Percentiles rank a stretch among this genome's conserved stretches.
phyloP scores from a whole-genome alignment of 352 stramenopile genomes.

The Globisporangium cylindrosporum region DNA sequence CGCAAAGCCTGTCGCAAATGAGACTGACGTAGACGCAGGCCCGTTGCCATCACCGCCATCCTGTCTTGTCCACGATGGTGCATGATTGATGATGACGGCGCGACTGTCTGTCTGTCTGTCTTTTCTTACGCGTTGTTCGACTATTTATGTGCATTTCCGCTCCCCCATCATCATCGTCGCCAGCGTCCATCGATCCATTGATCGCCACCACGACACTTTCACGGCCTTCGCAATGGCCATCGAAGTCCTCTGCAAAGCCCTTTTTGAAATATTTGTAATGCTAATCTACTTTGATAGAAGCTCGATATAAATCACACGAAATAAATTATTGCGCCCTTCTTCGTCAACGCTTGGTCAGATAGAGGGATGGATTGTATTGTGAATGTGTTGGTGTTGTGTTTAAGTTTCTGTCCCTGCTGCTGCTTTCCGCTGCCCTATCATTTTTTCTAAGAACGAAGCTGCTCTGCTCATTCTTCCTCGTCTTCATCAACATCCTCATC shows the following conservation, averaged over 20 bases:
- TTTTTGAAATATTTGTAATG: conserved; percentile 4
- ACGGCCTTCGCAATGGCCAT: neutral
- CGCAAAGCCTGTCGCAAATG: conserved; percentile 30
- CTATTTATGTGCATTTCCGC: neutral
- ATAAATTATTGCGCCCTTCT: conserved; percentile 1
- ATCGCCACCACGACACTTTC: neutral
- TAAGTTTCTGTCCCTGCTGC: neutral
- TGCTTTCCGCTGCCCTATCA: neutral
- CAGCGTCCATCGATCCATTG: neutral
- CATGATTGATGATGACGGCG: neutral
- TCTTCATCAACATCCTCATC: conserved; percentile 45
- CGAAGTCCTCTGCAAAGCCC: neutral
- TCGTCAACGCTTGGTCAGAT: neutral
- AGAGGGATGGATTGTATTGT: neutral
- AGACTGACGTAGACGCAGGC: conserved; percentile 28
- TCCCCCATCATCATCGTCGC: neutral
- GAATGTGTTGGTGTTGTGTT: neutral
- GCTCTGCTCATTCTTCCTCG: conserved; percentile 27
- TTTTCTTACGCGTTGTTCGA: neutral
- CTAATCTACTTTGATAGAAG: neutral
- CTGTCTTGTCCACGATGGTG: neutral
- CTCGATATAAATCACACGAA: neutral
- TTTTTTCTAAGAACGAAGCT: neutral
- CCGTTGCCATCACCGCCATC: neutral
- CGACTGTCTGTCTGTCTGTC: neutral